Evolutionary conservation across 2,329 filamentous ascomycete species (phyloP).

Genomic region (Ophiostoma ulmi): DNA sequence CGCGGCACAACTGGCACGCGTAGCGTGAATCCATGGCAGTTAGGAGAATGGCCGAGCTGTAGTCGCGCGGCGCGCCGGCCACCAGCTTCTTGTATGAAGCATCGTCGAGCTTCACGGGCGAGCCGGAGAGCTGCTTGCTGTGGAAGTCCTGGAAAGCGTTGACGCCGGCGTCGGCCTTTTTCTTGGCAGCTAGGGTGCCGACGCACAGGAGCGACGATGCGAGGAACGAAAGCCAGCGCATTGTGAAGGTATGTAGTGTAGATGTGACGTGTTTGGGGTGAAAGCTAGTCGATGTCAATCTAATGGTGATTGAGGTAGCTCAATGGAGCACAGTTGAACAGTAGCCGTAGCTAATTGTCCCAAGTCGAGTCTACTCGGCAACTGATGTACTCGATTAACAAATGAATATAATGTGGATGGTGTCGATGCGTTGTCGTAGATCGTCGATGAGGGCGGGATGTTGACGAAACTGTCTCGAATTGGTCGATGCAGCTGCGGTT

Average conservation of each 20-base stretch:
- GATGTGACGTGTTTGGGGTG: not conserved
- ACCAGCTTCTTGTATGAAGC: conserved; percentile 70
- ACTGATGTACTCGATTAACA: not conserved
- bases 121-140: conserved; percentile 57
- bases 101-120: conserved; percentile 75
- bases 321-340: not conserved
- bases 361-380: not conserved
- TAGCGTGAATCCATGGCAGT: conserved; percentile 81
- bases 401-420: not conserved
- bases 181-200: conserved; percentile 56
- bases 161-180: conserved; percentile 36
- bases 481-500: conserved; percentile 17
- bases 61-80: conserved; percentile 68
- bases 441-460: not conserved
- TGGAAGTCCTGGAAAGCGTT: conserved; percentile 69
- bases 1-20: conserved; percentile 77
- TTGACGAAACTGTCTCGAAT: conserved; percentile 2
- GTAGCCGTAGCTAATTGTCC: not conserved
- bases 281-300: not conserved
- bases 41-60: conserved; percentile 73
- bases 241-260: conserved; percentile 39
- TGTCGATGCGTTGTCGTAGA: not conserved
- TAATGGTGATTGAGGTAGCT: conserved; percentile 1
- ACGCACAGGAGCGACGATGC: conserved; percentile 59
- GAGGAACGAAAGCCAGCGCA: conserved; percentile 63